Percentiles rank a stretch among this genome's conserved stretches.
phyloP scores from a whole-genome alignment of 2,329 filamentous ascomycete species.

The Pseudocercospora fijiensis region DNA sequence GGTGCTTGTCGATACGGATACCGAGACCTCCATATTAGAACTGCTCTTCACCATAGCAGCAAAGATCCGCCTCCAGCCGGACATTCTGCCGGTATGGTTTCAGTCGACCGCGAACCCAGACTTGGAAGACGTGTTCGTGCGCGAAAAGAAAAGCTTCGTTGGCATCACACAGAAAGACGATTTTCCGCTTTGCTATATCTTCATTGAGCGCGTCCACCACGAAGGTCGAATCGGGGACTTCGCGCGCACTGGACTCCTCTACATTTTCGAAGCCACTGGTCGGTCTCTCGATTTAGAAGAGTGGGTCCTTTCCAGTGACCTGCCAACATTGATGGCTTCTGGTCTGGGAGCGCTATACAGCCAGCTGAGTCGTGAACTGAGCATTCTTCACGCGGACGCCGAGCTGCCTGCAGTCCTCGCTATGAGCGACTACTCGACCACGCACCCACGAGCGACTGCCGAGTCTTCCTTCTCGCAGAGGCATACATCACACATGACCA shows the following conservation, averaged over 20 bases:
- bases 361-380: slow-evolving; percentile 71
- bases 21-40: slow-evolving; percentile 86
- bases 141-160: slow-evolving; percentile 68
- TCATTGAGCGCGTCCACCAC: slow-evolving; percentile 95
- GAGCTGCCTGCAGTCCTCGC: slow-evolving; percentile 79
- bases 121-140: slow-evolving; percentile 41
- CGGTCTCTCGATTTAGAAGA: slow-evolving; percentile 79
- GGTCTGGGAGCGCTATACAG: slow-evolving; percentile 79
- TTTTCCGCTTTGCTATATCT: slow-evolving; percentile 91
- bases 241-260: slow-evolving; percentile 86
- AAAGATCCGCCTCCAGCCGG: slow-evolving; percentile 86
- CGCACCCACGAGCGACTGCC: slow-evolving; percentile 66
- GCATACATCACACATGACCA: slow-evolving; percentile 83
- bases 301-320: slow-evolving; percentile 95
- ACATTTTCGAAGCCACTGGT: slow-evolving; percentile 91
- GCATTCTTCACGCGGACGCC: slow-evolving; percentile 72
- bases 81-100: slow-evolving; percentile 90
- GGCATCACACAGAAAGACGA: slow-evolving; percentile 84
- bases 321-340: slow-evolving; percentile 95
- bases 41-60: slow-evolving; percentile 93
- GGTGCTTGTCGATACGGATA: slow-evolving; percentile 72
- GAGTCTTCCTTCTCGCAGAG: slow-evolving; percentile 71
- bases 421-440: slow-evolving; percentile 83
- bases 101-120: slow-evolving; percentile 49
- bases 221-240: slow-evolving; percentile 95